phyloP scores from a whole-genome alignment of 345 rosid genomes.

The Psidium friedrichsthalianum region DNA sequence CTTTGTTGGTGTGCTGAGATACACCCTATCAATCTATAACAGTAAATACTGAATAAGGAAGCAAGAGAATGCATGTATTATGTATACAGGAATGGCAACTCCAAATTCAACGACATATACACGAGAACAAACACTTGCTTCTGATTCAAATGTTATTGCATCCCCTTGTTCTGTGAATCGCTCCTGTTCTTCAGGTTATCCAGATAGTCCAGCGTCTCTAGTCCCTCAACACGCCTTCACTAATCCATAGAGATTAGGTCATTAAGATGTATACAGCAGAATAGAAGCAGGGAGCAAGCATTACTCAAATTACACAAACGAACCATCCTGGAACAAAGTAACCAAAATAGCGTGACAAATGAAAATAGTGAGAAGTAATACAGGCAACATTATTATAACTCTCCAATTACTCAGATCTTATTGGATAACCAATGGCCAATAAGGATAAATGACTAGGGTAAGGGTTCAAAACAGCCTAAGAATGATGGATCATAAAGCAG shows the following conservation, averaged over 20 bases:
- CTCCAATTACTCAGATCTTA: neutral
- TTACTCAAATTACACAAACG: neutral
- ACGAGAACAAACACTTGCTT: slow-evolving; percentile 17
- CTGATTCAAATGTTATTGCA: slow-evolving; percentile 55
- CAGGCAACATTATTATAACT: neutral
- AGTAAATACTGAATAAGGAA: neutral
- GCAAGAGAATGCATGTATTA: neutral
- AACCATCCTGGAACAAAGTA: neutral
- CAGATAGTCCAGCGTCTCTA: slow-evolving; percentile 54
- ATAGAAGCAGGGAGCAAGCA: neutral
- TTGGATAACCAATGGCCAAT: neutral
- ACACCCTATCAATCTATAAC: slow-evolving; percentile 34
- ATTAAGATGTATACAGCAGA: neutral
- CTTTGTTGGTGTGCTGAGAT: slow-evolving; percentile 46
- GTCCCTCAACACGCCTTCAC: slow-evolving; percentile 64
- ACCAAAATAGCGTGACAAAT: neutral
- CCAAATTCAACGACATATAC: neutral
- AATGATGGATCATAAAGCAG: neutral
- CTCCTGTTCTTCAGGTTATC: slow-evolving; percentile 37
- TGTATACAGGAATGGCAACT: neutral
- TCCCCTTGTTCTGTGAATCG: slow-evolving; percentile 62
- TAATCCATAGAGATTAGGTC: slow-evolving; percentile 4
- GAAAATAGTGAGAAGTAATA: neutral
- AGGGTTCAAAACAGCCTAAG: neutral
- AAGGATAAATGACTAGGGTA: neutral